Conservation (phyloP, 2,329 filamentous ascomycete genomes). For the Cladosporium phlei region DNA sequence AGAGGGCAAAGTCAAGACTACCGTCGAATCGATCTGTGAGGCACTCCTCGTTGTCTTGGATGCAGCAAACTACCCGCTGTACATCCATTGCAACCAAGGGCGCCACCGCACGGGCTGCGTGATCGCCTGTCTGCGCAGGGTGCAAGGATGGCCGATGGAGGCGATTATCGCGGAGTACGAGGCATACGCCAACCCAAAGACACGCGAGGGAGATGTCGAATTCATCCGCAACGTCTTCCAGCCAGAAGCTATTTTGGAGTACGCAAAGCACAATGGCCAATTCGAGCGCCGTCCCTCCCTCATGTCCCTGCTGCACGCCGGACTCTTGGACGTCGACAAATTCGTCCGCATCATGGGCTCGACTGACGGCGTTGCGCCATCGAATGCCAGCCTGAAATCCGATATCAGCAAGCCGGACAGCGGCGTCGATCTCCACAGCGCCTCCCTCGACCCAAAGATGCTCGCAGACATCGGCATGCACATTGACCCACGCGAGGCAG, state of each 20-base stretch:
- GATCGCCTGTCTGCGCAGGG: conserved; percentile 71
- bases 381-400: conserved; percentile 11
- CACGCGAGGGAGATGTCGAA: conserved; percentile 43
- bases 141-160: conserved; percentile 61
- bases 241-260: conserved; percentile 35
- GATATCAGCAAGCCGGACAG: conserved; percentile 13
- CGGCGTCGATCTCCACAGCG: conserved; percentile 6
- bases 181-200: conserved; percentile 52
- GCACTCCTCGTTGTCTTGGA: conserved; percentile 70
- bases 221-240: conserved; percentile 43
- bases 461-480: neutral
- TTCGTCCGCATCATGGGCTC: conserved; percentile 15
- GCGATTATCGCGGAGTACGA: conserved; percentile 69
- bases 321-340: conserved; percentile 17
- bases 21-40: conserved; percentile 60
- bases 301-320: conserved; percentile 17
- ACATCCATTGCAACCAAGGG: conserved; percentile 92
- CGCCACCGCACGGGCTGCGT: conserved; percentile 91
- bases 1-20: conserved; percentile 60
- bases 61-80: conserved; percentile 67
- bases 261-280: conserved; percentile 18
- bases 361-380: conserved; percentile 14
- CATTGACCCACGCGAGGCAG: neutral
- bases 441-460: neutral
- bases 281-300: conserved; percentile 16